Percentiles rank a stretch among this genome's conserved stretches.
Evolutionary conservation across 352 stramenopile genomes (phyloP).

Genomic region (Phytophthora hybrid): DNA sequence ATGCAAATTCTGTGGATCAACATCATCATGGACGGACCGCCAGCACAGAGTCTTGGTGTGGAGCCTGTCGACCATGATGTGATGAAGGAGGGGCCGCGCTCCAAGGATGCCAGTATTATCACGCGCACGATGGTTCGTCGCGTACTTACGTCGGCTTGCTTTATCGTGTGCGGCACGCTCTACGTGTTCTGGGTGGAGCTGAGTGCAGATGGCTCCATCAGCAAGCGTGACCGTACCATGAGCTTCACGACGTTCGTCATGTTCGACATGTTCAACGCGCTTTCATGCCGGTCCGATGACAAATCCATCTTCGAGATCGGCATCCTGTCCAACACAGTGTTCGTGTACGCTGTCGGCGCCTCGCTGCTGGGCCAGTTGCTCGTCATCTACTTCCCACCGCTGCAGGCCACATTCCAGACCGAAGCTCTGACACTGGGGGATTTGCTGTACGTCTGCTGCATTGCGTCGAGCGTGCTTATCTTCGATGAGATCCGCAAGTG

Average conservation of each 20-base stretch:
- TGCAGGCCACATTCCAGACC: slow-evolving; percentile 98
- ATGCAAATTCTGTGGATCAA: slow-evolving; percentile 99
- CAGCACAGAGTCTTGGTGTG: slow-evolving; percentile 86
- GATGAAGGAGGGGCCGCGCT: slow-evolving; percentile 86
- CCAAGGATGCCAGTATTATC: slow-evolving; percentile 84
- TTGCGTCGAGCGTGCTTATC: slow-evolving; percentile 94
- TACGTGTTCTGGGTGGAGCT: slow-evolving; percentile 90
- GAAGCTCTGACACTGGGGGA: slow-evolving; percentile 94
- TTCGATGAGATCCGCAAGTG: slow-evolving; percentile 96
- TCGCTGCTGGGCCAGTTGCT: slow-evolving; percentile 95
- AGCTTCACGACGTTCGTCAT: slow-evolving; percentile 99
- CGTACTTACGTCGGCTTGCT: slow-evolving; percentile 72
- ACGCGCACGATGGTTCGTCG: slow-evolving; percentile 73
- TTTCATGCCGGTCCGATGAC: slow-evolving; percentile 95
- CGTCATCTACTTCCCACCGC: slow-evolving; percentile 96
- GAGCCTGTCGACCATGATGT: slow-evolving; percentile 88
- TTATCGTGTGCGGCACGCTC: slow-evolving; percentile 83
- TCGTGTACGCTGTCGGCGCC: slow-evolving; percentile 93
- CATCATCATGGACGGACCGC: slow-evolving; percentile 96
- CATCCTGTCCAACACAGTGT: slow-evolving; percentile 94
- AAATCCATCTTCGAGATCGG: slow-evolving; percentile 94
- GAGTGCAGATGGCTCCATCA: slow-evolving; percentile 90
- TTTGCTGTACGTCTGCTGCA: slow-evolving; percentile 92
- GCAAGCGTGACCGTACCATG: slow-evolving; percentile 96
- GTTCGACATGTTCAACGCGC: slow-evolving; percentile 99